Conservation (phyloP, 1,139 yeast genomes). For the Suhomyces ambrosiae region DNA sequence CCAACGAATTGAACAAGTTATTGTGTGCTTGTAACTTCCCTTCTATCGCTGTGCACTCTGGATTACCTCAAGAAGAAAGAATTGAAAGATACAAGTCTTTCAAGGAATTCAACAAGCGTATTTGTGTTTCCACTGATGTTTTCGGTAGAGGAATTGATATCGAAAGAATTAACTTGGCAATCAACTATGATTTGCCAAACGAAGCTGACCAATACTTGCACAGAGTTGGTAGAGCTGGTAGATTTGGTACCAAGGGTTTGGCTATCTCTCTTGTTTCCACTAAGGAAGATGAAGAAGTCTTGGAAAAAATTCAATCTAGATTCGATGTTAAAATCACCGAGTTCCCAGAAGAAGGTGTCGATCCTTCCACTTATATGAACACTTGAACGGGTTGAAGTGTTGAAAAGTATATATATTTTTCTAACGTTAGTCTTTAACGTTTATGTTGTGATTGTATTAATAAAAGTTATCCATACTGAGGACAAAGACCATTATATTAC, state of each 20-base stretch:
- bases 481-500: too few species aligned
- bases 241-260: slow-evolving; percentile 99
- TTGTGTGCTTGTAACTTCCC: slow-evolving; percentile 96
- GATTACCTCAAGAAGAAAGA: slow-evolving; percentile 96
- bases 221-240: slow-evolving; percentile 99
- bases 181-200: slow-evolving; percentile 87
- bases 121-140: slow-evolving; percentile 97
- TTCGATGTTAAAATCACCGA: slow-evolving; percentile 94
- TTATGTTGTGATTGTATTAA: slow-evolving; percentile 9
- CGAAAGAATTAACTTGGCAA: slow-evolving; percentile 96
- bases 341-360: slow-evolving; percentile 98
- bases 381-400: slow-evolving; percentile 47
- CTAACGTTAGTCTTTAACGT: slow-evolving; percentile 6
- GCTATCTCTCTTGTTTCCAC: slow-evolving; percentile 88
- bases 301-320: slow-evolving; percentile 93
- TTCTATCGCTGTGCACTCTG: slow-evolving; percentile 94
- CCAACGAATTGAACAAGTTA: slow-evolving; percentile 86
- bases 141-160: slow-evolving; percentile 99
- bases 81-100: slow-evolving; percentile 94
- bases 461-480: slow-evolving; percentile 6
- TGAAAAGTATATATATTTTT: slow-evolving; percentile 1
- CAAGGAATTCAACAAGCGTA: slow-evolving; percentile 98
- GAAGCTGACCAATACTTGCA: slow-evolving; percentile 98
- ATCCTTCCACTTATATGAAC: slow-evolving; percentile 97
- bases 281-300: slow-evolving; percentile 85